Evolutionary conservation across 768 basidiomycete species (phyloP).

Genomic region (Tulasnella sp.): DNA sequence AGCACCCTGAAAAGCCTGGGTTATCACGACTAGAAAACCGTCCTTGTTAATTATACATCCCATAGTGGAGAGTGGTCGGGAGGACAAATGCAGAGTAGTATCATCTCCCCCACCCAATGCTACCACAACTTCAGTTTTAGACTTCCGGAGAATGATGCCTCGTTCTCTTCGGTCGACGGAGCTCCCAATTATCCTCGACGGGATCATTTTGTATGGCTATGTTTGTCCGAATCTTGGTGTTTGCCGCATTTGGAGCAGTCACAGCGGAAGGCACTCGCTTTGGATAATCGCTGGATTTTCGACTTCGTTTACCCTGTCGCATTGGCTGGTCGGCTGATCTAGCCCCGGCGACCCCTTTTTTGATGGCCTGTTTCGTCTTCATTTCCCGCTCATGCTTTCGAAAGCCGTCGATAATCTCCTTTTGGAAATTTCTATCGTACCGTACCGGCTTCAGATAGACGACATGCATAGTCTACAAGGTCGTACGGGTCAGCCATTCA

Average conservation of each 20-base stretch:
- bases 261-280: too few species aligned
- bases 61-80: too few species aligned
- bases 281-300: too few species aligned
- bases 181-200: neutral
- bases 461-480: neutral
- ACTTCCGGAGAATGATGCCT: neutral
- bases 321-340: neutral
- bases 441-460: neutral
- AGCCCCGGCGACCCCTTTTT: neutral
- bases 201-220: too few species aligned
- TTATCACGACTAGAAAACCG: too few species aligned
- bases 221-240: too few species aligned
- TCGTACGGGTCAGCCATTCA: neutral
- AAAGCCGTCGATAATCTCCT: neutral
- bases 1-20: too few species aligned
- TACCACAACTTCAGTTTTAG: neutral
- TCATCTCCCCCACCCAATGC: too few species aligned
- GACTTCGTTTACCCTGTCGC: too few species aligned
- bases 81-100: too few species aligned
- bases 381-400: neutral
- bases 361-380: neutral
- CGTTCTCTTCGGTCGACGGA: neutral
- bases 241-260: too few species aligned
- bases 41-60: too few species aligned
- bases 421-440: neutral